These are phyloP conservation scores for Piloderma croceum DNA, from an alignment of 768 basidiomycete genomes.

Conservation along the genomic window DNA sequence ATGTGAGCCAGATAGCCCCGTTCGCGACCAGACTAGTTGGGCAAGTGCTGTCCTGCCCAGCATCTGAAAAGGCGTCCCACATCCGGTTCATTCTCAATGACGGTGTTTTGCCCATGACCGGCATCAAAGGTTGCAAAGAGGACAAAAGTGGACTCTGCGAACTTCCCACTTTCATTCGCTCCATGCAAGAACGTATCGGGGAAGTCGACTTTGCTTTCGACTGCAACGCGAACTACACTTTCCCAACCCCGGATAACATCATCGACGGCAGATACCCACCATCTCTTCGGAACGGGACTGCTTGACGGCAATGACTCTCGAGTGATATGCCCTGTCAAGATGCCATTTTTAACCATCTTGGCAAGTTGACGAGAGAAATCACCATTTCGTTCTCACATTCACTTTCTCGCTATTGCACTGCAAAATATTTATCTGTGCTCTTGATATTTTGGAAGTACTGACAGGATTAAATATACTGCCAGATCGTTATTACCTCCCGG, in stretches of 20 bases:
- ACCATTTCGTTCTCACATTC: too few species aligned
- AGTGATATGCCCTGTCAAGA: too few species aligned
- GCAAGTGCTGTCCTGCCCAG: constrained; percentile 39
- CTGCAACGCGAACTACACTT: constrained; percentile 42
- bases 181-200: constrained; percentile 31
- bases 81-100: constrained; percentile 47
- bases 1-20: constrained; percentile 37
- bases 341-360: too few species aligned
- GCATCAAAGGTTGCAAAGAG: constrained; percentile 35
- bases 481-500: too few species aligned
- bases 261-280: constrained; percentile 29
- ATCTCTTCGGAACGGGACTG: not conserved
- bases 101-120: constrained; percentile 40
- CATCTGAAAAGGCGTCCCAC: constrained; percentile 20
- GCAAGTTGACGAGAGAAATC: too few species aligned
- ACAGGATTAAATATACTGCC: too few species aligned
- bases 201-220: constrained; percentile 38
- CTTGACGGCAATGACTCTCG: too few species aligned
- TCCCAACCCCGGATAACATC: constrained; percentile 36
- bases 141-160: constrained; percentile 39
- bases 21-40: constrained; percentile 46
- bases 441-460: too few species aligned
- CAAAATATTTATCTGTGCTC: too few species aligned
- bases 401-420: too few species aligned
- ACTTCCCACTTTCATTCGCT: constrained; percentile 33